phyloP scores from a whole-genome alignment of 345 rosid genomes.

The Trapa incisa region DNA sequence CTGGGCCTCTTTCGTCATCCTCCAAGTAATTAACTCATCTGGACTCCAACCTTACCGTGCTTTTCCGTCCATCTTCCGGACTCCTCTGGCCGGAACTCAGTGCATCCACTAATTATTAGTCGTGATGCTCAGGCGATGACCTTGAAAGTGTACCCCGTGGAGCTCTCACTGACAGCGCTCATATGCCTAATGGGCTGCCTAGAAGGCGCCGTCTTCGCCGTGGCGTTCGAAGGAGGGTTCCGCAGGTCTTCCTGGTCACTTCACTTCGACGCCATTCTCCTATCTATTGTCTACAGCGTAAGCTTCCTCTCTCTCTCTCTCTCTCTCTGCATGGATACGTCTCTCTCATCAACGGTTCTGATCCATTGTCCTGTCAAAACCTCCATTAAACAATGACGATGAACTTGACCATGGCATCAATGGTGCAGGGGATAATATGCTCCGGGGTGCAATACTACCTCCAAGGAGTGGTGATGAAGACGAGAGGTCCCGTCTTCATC shows the following conservation, averaged over 20 bases:
- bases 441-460: slow-evolving; percentile 45
- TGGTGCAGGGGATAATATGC: slow-evolving; percentile 42
- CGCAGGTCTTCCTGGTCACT: slow-evolving; percentile 39
- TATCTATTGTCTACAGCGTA: slow-evolving; percentile 37
- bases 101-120: neutral
- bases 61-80: too few relatives aligned
- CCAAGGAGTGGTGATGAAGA: slow-evolving; percentile 44
- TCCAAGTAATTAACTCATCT: slow-evolving; percentile 29
- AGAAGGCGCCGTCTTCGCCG: slow-evolving; percentile 35
- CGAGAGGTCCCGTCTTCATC: slow-evolving; percentile 58
- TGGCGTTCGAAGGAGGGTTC: slow-evolving; percentile 33
- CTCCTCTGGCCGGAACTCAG: too few relatives aligned
- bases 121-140: slow-evolving; percentile 32
- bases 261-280: slow-evolving; percentile 25
- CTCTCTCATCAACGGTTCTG: too few relatives aligned
- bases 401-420: neutral
- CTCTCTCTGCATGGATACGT: too few relatives aligned
- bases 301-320: neutral
- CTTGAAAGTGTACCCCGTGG: slow-evolving; percentile 44
- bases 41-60: too few relatives aligned
- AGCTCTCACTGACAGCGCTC: slow-evolving; percentile 52
- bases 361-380: too few relatives aligned
- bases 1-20: slow-evolving; percentile 63
- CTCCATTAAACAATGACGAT: too few relatives aligned
- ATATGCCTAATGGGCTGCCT: slow-evolving; percentile 48